Conservation (phyloP, 2,329 filamentous ascomycete genomes). For the Domatiomyces catenatus region DNA sequence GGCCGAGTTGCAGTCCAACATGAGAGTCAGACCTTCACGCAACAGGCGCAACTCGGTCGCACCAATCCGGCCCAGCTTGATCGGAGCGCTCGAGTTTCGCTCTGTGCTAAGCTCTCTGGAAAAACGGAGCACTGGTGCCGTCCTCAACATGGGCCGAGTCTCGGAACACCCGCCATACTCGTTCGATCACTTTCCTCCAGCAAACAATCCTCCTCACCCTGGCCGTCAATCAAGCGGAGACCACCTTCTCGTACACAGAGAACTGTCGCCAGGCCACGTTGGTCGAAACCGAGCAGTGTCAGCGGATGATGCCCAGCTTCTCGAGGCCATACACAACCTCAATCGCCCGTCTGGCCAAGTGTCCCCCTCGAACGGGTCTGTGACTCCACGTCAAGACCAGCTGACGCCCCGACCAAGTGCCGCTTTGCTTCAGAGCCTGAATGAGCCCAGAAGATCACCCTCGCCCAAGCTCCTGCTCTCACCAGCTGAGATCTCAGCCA, state of each 20-base stretch:
- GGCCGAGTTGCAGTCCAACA: constrained; percentile 79
- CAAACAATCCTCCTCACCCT: constrained; percentile 6
- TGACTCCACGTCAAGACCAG: not conserved
- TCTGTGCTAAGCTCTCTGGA: constrained; percentile 79
- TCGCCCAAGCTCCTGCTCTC: constrained; percentile 7
- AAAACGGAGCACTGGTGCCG: constrained; percentile 58
- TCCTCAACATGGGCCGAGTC: constrained; percentile 39
- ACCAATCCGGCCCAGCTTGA: constrained; percentile 78
- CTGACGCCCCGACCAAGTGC: constrained; percentile 5
- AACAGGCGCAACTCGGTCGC: constrained; percentile 58
- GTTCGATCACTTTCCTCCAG: not conserved
- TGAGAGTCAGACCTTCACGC: constrained; percentile 62
- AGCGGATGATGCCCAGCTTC: constrained; percentile 39
- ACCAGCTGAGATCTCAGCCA: not conserved
- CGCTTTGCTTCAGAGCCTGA: constrained; percentile 6
- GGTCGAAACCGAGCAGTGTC: constrained; percentile 40
- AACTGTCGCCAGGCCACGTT: constrained; percentile 2
- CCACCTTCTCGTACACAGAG: not conserved
- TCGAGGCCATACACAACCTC: not conserved
- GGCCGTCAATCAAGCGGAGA: not conserved
- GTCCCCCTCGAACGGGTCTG: not conserved
- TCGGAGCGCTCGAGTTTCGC: constrained; percentile 85
- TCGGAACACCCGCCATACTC: not conserved
- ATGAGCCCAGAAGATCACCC: constrained; percentile 6
- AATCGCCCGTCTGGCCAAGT: not conserved